phyloP scores from a whole-genome alignment of 164 flowering plant species.

The Liriodendron chinense region DNA sequence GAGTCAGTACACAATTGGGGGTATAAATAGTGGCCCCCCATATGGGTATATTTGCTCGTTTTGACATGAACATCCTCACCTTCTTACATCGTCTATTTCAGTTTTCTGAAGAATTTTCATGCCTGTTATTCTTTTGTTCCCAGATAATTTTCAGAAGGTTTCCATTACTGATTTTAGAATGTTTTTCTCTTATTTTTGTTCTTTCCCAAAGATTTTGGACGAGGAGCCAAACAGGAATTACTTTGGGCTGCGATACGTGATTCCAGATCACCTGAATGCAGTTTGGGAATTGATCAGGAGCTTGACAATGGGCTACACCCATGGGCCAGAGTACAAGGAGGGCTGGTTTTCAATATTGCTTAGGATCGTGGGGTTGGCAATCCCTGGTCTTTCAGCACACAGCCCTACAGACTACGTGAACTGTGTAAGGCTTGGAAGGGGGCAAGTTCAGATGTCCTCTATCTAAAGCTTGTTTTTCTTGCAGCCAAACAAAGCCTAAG shows the following conservation, averaged over 20 bases:
- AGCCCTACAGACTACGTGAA: slow-evolving; percentile 57
- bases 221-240: slow-evolving; percentile 81
- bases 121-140: background rate
- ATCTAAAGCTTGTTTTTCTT: slow-evolving; percentile 2
- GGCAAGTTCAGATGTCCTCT: slow-evolving; percentile 9
- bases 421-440: slow-evolving; percentile 39
- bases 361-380: slow-evolving; percentile 45
- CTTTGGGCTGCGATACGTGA: slow-evolving; percentile 41
- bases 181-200: background rate
- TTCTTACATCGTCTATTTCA: background rate
- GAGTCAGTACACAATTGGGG: no score
- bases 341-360: slow-evolving; percentile 37
- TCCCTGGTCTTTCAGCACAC: slow-evolving; percentile 76
- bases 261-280: slow-evolving; percentile 58
- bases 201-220: slow-evolving; percentile 31
- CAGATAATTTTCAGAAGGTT: background rate
- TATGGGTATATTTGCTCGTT: background rate
- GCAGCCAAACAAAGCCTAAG: background rate
- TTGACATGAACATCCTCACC: background rate
- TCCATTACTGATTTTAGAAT: background rate
- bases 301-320: slow-evolving; percentile 34
- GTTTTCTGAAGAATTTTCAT: background rate
- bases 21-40: no score
- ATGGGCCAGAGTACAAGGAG: slow-evolving; percentile 54
- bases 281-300: slow-evolving; percentile 64